phyloP scores from a whole-genome alignment of 345 rosid genomes.

The Euphorbia peplus region DNA sequence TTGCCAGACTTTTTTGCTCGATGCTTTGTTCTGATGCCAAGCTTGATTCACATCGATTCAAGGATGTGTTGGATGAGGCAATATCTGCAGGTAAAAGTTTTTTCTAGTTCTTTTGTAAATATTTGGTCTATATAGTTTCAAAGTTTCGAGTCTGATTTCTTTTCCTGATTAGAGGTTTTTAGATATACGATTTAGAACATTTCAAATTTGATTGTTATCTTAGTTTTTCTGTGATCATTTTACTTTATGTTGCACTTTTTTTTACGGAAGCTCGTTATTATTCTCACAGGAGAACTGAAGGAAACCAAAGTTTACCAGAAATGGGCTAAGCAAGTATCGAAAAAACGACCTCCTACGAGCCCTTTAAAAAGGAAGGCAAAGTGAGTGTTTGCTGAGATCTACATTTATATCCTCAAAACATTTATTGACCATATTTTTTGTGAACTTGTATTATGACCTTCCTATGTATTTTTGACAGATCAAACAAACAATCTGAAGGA shows the following conservation, averaged over 20 bases:
- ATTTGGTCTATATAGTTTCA: neutral
- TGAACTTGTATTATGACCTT: neutral
- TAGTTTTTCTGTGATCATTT: neutral
- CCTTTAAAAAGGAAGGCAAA: constrained; percentile 49
- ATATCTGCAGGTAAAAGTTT: constrained; percentile 55
- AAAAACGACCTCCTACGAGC: constrained; percentile 63
- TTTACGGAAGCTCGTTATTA: neutral
- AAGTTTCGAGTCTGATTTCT: neutral
- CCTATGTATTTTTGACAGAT: constrained; percentile 26
- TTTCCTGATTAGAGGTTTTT: neutral
- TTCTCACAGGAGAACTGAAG: constrained; percentile 57
- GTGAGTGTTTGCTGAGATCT: constrained; percentile 39
- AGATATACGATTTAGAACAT: neutral
- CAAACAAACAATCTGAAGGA: constrained; percentile 45
- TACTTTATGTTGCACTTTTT: neutral
- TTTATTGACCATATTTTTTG: no score
- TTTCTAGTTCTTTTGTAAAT: neutral
- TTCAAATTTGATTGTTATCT: neutral
- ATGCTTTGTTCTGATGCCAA: constrained; percentile 88
- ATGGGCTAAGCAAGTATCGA: constrained; percentile 69
- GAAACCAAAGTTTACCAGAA: constrained; percentile 73
- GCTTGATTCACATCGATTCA: constrained; percentile 89
- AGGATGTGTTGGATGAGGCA: constrained; percentile 67
- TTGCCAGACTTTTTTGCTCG: constrained; percentile 75
- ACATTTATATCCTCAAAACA: neutral